A percentile compares a stretch with the other conserved stretches of the same genome.
Conservation (phyloP, 2,329 filamentous ascomycete genomes). For the Diaporthe sp. region DNA sequence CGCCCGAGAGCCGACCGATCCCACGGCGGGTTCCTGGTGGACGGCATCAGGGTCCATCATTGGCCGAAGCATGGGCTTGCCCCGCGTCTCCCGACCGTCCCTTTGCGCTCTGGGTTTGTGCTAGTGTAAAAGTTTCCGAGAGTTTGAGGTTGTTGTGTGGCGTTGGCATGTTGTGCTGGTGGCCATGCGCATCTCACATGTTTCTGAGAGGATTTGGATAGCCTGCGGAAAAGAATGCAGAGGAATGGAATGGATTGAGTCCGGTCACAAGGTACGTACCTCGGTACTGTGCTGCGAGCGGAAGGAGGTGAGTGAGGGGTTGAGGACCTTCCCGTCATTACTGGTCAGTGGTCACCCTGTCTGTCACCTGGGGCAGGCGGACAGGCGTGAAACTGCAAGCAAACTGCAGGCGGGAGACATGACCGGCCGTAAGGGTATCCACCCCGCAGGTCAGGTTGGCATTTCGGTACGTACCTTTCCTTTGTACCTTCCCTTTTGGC, state of each 20-base stretch:
- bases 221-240: not conserved
- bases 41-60: slow-evolving; percentile 15
- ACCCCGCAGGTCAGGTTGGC: not conserved
- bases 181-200: not conserved
- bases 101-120: not conserved
- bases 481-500: not conserved
- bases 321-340: not conserved
- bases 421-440: not conserved
- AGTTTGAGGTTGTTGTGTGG: not conserved
- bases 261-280: not conserved
- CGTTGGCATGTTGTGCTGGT: not conserved
- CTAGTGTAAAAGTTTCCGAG: not conserved
- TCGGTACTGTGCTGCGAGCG: not conserved
- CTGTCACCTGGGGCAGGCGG: no score
- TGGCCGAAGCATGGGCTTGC: not conserved
- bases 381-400: no score
- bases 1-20: slow-evolving; percentile 14
- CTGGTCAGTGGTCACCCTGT: not conserved
- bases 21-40: slow-evolving; percentile 15
- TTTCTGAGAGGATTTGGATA: not conserved
- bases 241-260: not conserved
- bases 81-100: slow-evolving; percentile 6
- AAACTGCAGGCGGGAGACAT: not conserved
- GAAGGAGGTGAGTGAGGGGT: slow-evolving; percentile 10
- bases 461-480: not conserved